Base-by-base conservation (phyloP, 352 stramenopile species). In the Globisporangium barbulae region DNA sequence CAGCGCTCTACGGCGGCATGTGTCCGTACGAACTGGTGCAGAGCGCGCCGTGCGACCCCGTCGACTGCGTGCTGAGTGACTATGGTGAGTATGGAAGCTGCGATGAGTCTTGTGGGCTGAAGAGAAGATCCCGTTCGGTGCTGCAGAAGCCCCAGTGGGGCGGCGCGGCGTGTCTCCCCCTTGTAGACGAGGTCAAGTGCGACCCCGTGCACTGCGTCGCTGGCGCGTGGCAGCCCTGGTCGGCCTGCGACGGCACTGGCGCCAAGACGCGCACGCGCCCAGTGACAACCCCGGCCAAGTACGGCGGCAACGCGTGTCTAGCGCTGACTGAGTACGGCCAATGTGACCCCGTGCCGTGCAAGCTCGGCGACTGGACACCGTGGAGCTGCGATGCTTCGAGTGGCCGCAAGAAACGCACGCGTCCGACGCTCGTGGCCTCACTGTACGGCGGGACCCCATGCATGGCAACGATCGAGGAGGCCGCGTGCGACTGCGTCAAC, bases 61-160 rank as follows among this genome's bases (percentile, higher is more conserved):
- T 91, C n/a, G 70, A 88, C 64, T 91, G 80, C 49, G 65, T 67
- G 0, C 62, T 88, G 19, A 83, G 71, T 35, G 71, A 69, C 33
- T 91, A 70, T 70, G 75, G 64, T 8, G 30, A 48, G 0, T 90
- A 64, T 59, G 59, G 65, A 4, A 45, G 48, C 2, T 88, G 78
- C 53, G 65, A 90, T 33, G 9, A 61, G 0, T 65, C 45, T 0
- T 75, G 65, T 0, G 71, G 70, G 0, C 68, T 47, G 17, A 87
- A 82, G 61, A 70, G 58, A 9, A 73, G 75, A 9, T 67, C 67
- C n/a, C 77, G 77, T 17, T 53, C 76, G 2, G 63, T 79, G 12
- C 60, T 85, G 4, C 68, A 74, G 39, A 22, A 67, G 17, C 53
- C 76, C 53, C 68, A 64, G 39, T 85, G 78, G 41, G 69, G 70